A percentile compares a stretch with the other conserved stretches of the same genome.
phyloP scores from a whole-genome alignment of 768 basidiomycete genomes.

The Hortiboletus campestris region DNA sequence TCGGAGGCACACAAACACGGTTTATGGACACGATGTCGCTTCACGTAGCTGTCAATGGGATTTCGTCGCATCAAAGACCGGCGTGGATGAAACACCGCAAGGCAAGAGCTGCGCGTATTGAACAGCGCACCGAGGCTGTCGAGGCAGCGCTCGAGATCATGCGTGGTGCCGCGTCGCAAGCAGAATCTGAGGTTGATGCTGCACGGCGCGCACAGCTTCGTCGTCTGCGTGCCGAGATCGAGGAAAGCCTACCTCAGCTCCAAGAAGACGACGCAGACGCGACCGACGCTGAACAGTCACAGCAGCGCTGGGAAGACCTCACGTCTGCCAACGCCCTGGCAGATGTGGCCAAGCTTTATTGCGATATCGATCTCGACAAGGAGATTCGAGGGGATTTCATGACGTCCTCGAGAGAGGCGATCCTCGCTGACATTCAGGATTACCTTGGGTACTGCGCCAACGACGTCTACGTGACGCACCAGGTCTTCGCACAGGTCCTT shows the following conservation, averaged over 20 bases:
- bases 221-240: conserved; percentile 36
- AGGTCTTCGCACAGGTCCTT: conserved; percentile 71
- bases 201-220: conserved; percentile 38
- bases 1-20: conserved; percentile 64
- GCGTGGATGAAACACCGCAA: conserved; percentile 90
- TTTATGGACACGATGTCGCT: conserved; percentile 95
- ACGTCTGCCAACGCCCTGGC: conserved; percentile 89
- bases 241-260: conserved; percentile 40
- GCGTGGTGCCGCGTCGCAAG: conserved; percentile 37
- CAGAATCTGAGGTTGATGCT: conserved; percentile 40
- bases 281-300: conserved; percentile 41
- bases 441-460: conserved; percentile 83
- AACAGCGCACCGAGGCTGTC: conserved; percentile 61
- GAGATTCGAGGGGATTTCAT: conserved; percentile 74
- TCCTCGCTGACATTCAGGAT: conserved; percentile 61
- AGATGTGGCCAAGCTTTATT: conserved; percentile 91
- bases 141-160: conserved; percentile 58
- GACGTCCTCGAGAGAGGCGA: conserved; percentile 60
- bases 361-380: conserved; percentile 78
- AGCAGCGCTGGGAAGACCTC: conserved; percentile 87
- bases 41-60: conserved; percentile 91
- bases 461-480: conserved; percentile 84
- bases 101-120: conserved; percentile 51
- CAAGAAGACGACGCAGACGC: conserved; percentile 37
- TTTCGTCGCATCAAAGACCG: conserved; percentile 91